Evolutionary conservation across 106 monocot genomes (phyloP), one percentile per base, ranked within the genome.

Genomic region (Hemerocallis citrina): DNA sequence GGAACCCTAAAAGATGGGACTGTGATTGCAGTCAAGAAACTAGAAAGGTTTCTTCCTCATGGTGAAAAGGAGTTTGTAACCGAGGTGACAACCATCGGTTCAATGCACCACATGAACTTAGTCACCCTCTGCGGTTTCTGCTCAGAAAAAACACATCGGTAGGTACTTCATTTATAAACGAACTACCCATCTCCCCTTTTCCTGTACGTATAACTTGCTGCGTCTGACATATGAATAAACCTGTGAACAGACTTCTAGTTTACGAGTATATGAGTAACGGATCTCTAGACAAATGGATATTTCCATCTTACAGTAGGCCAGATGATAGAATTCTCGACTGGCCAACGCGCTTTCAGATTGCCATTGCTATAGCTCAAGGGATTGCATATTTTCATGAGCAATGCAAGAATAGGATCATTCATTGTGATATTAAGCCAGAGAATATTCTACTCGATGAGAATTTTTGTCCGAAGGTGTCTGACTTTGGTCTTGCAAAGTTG

Each of bases 401-500:
- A 32, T 86, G 86, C 68, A 66, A 71, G 41, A 78, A 81, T 52
- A 72, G 81, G 48, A 81, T 86, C 59, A 69, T 78, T 17, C 86
- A 86, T 62, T 86, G 86, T 24, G 86, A 86, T 55, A 78, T 86
- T 55, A 86, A 86, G 66, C 81, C 86, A 22, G 86, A 86, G 75
- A 86, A 81, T 72, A 81, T 86, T 9, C 69, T 86, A 3, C 38
- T 86, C 8, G 75, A 81, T 32, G 75, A 57, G 22, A 25, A 64
- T 9, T 75, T 72, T 38, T 71, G 61, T 16, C 69, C 81, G 0
- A 86, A 86, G 62, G 75, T 86, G 5, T 77, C 86, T 4, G 81
- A 86, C 36, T 86, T 86, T 39, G 86, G 86, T 6, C 62, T 86
- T 29, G 86, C 81, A 17, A 78, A 81, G 59, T 61, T 81, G 15